A percentile compares a stretch with the other conserved stretches of the same genome.
Evolutionary conservation across 768 basidiomycete species (phyloP).

Genomic region (Mrakia gelida): DNA sequence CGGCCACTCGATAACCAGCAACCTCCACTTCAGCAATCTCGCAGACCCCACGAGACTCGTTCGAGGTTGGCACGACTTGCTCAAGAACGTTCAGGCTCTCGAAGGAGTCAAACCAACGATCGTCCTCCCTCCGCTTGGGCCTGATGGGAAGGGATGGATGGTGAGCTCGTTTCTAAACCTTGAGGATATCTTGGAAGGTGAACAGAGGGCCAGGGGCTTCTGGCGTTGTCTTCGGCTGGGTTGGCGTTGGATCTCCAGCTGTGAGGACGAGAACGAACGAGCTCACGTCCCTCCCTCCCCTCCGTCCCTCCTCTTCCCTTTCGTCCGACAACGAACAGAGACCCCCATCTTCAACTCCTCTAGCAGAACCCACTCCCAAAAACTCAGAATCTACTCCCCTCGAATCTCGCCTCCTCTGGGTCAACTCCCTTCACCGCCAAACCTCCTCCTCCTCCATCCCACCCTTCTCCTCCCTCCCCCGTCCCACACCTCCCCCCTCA

Average conservation of each 20-base stretch:
- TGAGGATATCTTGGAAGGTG: no score
- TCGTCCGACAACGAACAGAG: background rate
- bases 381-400: background rate
- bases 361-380: background rate
- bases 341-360: background rate
- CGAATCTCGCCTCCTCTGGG: background rate
- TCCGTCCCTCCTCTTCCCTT: no score
- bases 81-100: background rate
- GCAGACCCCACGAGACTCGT: background rate
- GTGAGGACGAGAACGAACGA: no score
- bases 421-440: background rate
- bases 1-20: background rate
- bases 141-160: background rate
- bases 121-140: background rate
- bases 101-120: background rate
- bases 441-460: background rate
- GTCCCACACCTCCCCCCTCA: background rate
- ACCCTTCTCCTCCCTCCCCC: background rate
- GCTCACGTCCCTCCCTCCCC: no score
- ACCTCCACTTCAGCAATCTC: background rate
- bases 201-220: no score
- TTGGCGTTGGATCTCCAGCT: no score
- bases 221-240: no score
- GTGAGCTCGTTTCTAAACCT: background rate
- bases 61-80: background rate